Evolutionary conservation across 495 filamentous ascomycete genomes (phyloP), one percentile per base, ranked within the genome.

Genomic region (Neurospora sp.): DNA sequence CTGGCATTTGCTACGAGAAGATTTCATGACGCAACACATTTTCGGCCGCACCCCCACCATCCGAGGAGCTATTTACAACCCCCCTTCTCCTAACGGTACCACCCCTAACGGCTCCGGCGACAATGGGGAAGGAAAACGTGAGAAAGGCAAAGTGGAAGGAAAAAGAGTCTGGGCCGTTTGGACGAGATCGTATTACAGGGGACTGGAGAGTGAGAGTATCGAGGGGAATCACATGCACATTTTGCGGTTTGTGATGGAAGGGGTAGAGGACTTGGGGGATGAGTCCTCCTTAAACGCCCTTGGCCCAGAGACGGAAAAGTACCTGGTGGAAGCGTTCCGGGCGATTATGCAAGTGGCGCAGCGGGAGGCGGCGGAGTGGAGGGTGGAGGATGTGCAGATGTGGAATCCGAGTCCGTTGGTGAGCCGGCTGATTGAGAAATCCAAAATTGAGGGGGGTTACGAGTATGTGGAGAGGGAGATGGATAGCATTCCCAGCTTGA

Each of bases 1-100:
- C 72, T 99, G 96, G 95, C 94, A 97, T 79, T 88, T 94, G 80
- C 87, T 89, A 38, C 88, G 96, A 42, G 94, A 98, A 83, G 92
- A 96, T 46, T 97, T 93, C 78, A 91, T 94, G 72, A 86, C 85
- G 2, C 81, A 86, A 61, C 85, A 87, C 69, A 81, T 85, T 35
- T 85, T 85, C 69, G 81, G 82, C 0, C 83, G 81, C 40, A 81
- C 81, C 1, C 93, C 94, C 0, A 69, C 78, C 0, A 80, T 91
- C 73, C 91, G 92, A 79, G 94, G 94, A 1, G 92, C 91, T 11
- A 88, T 92, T n/a, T n/a, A n/a, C n/a, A n/a, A n/a, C n/a, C n/a
- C n/a, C n/a, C n/a, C n/a, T n/a, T n/a, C n/a, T n/a, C n/a, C n/a
- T n/a, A n/a, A n/a, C n/a, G n/a, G n/a, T n/a, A n/a, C n/a, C n/a